Conservation (phyloP, 2,329 filamentous ascomycete genomes). For the Raffaelea arxii region DNA sequence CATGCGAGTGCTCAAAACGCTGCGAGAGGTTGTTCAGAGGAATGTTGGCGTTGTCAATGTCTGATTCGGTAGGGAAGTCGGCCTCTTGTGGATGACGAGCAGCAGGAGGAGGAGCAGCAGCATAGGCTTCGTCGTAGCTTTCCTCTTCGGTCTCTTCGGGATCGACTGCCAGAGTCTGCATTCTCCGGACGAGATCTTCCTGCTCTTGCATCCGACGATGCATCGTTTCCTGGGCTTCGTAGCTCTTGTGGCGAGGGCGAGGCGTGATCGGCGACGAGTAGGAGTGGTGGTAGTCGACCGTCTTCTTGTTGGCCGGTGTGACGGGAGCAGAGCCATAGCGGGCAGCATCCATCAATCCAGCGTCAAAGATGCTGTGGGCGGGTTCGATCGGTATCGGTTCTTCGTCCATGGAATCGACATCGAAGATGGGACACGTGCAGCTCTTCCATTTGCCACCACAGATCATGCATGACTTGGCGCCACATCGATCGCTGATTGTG, state of each 20-base stretch:
- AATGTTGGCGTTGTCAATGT: too few relatives aligned
- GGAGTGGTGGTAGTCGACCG: slow-evolving; percentile 1
- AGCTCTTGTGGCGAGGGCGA: slow-evolving; percentile 22
- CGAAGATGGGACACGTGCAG: slow-evolving; percentile 77
- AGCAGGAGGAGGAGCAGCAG: too few relatives aligned
- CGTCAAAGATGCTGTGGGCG: slow-evolving; percentile 21
- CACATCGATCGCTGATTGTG: too few relatives aligned
- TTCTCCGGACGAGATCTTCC: too few relatives aligned
- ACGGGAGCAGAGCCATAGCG: slow-evolving; percentile 16
- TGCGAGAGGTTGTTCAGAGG: too few relatives aligned
- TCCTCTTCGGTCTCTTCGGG: background rate
- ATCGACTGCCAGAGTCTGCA: background rate
- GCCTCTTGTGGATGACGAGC: background rate
- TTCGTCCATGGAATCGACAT: slow-evolving; percentile 44
- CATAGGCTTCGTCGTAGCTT: too few relatives aligned
- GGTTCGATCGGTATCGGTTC: slow-evolving; percentile 46
- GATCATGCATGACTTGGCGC: slow-evolving; percentile 78
- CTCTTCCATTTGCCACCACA: slow-evolving; percentile 76
- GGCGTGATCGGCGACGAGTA: background rate
- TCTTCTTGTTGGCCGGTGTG: slow-evolving; percentile 9
- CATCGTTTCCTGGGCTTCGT: slow-evolving; percentile 37
- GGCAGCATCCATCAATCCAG: slow-evolving; percentile 20
- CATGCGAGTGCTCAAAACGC: too few relatives aligned
- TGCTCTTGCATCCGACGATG: too few relatives aligned
- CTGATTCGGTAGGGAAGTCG: background rate